These are phyloP conservation scores for Ramaria sp. DNA, from an alignment of 768 basidiomycete species.

Conservation along the genomic window DNA sequence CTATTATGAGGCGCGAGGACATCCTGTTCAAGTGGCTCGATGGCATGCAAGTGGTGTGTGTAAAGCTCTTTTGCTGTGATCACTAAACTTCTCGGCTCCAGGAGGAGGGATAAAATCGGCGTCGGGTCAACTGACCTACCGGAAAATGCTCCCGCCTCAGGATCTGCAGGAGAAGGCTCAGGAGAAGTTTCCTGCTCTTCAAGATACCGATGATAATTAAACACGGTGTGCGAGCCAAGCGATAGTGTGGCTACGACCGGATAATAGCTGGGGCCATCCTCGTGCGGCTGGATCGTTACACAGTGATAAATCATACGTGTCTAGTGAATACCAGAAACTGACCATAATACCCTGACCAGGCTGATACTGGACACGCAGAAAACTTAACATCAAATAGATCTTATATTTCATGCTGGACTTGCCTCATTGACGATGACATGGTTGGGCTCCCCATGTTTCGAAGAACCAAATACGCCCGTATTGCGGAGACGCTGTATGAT, in stretches of 20 bases:
- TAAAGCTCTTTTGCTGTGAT: slow-evolving; percentile 68
- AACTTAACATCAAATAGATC: background rate
- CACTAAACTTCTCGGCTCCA: slow-evolving; percentile 80
- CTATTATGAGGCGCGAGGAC: slow-evolving; percentile 15
- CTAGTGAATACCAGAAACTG: slow-evolving; percentile 12
- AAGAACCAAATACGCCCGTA: slow-evolving; percentile 52
- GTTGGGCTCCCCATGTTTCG: slow-evolving; percentile 65
- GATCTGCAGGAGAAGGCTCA: background rate
- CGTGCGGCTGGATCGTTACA: slow-evolving; percentile 57
- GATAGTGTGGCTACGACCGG: slow-evolving; percentile 89
- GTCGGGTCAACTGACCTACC: slow-evolving; percentile 50
- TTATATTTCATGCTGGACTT: slow-evolving; percentile 9
- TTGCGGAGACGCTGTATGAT: slow-evolving; percentile 57
- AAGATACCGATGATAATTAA: slow-evolving; percentile 73
- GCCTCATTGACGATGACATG: slow-evolving; percentile 88
- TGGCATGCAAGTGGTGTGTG: slow-evolving; percentile 70
- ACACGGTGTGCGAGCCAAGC: slow-evolving; percentile 70
- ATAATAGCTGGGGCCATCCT: slow-evolving; percentile 84
- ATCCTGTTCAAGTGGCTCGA: slow-evolving; percentile 49
- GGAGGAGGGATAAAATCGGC: slow-evolving; percentile 61
- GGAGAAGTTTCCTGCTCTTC: background rate
- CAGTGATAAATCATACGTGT: background rate
- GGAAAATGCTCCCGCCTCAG: slow-evolving; percentile 10
- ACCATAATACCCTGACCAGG: slow-evolving; percentile 94
- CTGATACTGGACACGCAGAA: slow-evolving; percentile 46